A percentile compares a stretch with the other conserved stretches of the same genome.
Conservation (phyloP, 306 rosid species). For the Vigna nakashimae region DNA sequence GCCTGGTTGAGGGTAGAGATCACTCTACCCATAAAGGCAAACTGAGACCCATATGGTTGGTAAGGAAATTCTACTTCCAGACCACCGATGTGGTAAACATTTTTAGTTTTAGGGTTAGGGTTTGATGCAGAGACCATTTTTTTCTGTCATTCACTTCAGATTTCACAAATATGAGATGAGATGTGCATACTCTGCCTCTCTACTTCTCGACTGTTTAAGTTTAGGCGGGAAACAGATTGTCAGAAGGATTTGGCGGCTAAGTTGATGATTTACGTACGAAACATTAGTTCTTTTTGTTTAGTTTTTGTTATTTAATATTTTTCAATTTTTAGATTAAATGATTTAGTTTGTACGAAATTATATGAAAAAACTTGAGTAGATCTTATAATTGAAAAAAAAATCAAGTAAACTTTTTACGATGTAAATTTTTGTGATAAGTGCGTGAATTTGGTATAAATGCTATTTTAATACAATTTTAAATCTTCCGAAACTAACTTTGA, state of each 20-base stretch:
- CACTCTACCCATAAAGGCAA: conserved; percentile 88
- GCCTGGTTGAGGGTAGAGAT: conserved; percentile 89
- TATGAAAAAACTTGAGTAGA: too few relatives aligned
- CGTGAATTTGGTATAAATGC: too few relatives aligned
- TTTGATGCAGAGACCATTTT: conserved; percentile 57
- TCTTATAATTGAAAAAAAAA: too few relatives aligned
- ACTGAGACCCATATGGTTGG: conserved; percentile 90
- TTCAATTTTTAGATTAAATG: too few relatives aligned
- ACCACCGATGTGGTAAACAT: conserved; percentile 81
- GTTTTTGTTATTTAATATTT: too few relatives aligned
- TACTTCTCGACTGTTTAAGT: background rate
- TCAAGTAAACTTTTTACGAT: too few relatives aligned
- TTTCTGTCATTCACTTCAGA: background rate
- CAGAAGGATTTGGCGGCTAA: conserved; percentile 8
- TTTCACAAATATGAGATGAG: background rate
- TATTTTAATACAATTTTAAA: too few relatives aligned
- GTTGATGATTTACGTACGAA: background rate
- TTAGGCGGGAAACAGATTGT: conserved; percentile 49
- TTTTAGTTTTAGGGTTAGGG: conserved; percentile 60
- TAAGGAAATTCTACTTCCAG: conserved; percentile 85
- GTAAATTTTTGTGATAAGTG: too few relatives aligned
- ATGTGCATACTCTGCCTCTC: background rate
- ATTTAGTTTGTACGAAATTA: too few relatives aligned
- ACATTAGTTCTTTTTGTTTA: too few relatives aligned
- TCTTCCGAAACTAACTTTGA: too few relatives aligned